Evolutionary conservation across 208 protist genomes (phyloP), one percentile per base, ranked within the genome.

Genomic region (Leishmania mexicana): DNA sequence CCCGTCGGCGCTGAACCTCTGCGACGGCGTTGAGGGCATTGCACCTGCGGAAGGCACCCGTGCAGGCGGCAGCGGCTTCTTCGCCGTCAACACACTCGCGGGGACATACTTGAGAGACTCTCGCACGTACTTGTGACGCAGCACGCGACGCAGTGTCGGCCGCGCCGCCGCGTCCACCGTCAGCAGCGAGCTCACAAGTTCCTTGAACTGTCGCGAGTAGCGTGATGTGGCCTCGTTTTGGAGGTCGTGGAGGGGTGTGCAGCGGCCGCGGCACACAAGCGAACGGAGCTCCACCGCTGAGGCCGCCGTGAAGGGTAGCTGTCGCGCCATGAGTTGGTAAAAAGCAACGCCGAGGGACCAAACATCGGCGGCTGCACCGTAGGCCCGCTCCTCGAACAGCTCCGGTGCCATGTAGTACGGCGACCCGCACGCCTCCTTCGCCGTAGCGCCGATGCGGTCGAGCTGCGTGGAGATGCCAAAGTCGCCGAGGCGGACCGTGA

Each of bases 301-400:
- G 60, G 83, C 53, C 15, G 82, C 87, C 11, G 71, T 83, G 65
- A 97, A 97, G 6, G 94, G 94, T 31, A 88, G 79, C 68, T 92
- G 79, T 17, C 88, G 84, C 17, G 87, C 77, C 65, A 99, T 88
- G 84, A 99, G 88, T 81, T 99, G 95, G 81, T 99, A 99, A 13
- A 99, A 83, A 15, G 99, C 74, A 4, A 99, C 97, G 38, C 99
- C 99, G 58, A 97, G 87, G 11, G 91, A 94, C 98, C 99, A 99
- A 86, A 98, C 96, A 81, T 99, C 99, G 2, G 98, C 97, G 40
- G 89, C 93, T 54, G 95, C 95, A 77, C 96, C 96, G 90, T 99
- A 98, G 1, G 88, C 82, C 28, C 87, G 85, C 54, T 97, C 90
- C 80, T 92, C 79, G 40, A 99, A 89, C 68, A 99, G 87, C 88